Base-by-base conservation (phyloP, 1,284 basidiomycete genomes). In the Heterobasidion annosum region DNA sequence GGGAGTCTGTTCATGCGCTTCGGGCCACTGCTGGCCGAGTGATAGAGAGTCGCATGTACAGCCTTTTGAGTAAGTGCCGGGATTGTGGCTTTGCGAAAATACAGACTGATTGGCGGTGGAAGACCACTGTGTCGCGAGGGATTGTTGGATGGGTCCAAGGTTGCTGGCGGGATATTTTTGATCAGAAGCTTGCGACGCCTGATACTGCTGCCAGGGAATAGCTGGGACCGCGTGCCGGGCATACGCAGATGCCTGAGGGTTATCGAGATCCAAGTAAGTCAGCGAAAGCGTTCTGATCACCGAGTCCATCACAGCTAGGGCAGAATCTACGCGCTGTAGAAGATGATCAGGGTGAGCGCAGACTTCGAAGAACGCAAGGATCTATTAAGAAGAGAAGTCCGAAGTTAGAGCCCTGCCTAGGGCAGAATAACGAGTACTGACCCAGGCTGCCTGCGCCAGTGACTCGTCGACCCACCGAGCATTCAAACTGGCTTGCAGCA, bases 361-460 rank as follows among this genome's bases (percentile, higher is more conserved):
- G 48, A 86, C 68, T 64, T 89, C 85, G 59, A 88, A 90, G 55
- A 88, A 68, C 2, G 84, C 77, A 19, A 89, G 67, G 34, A 90
- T 66, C 86, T 88, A 49, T 8, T 5, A 32, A 15, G 19, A 37
- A 8, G 34, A n/a, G 34, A 34, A 32, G 25, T 9, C 25, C 25
- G 10, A 15, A 46, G 10, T 43, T 43, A 2, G 42, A 33, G 25
- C 25, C 25, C 25, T 25, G 3, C 25, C 25, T 25, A 25, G 4
- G 25, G 25, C 25, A 25, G 25, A 25, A 25, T 5, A 25, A 25
- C 43, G 8, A 42, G 32, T 52, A 67, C 77, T 63, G 66, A 88
- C 88, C 84, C 83, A 89, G 57, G 84, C 83, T 35, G 85, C 83
- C 65, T 88, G 81, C 15, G 81, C 84, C 8, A 89, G 72, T 32